Conservation (phyloP, 2,329 filamentous ascomycete species). For the Orbilia javanica region DNA sequence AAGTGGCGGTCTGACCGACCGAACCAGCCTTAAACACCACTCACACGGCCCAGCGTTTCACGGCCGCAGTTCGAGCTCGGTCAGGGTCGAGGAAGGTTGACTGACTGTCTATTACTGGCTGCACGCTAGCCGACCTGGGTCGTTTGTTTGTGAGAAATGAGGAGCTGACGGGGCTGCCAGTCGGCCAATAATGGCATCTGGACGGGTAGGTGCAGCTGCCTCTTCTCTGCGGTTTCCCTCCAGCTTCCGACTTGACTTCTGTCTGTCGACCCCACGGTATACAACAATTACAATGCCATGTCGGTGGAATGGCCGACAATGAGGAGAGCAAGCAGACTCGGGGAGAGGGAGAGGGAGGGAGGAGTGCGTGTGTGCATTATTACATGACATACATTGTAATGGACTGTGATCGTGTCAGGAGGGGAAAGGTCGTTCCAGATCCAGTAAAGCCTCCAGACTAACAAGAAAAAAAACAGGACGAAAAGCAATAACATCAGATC, state of each 20-base stretch:
- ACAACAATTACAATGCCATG: conserved; percentile 5
- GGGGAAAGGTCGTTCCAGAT: conserved; percentile 46
- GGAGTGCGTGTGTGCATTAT: neutral
- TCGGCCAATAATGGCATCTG: conserved; percentile 10
- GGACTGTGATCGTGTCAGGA: conserved; percentile 58
- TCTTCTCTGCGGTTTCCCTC: conserved; percentile 14
- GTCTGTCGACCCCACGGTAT: no score
- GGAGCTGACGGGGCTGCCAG: conserved; percentile 34
- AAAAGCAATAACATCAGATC: conserved; percentile 44
- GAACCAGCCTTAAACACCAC: conserved; percentile 58
- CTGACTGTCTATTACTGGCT: conserved; percentile 9
- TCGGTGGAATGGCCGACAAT: neutral
- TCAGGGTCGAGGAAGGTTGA: conserved; percentile 37
- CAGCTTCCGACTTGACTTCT: conserved; percentile 1
- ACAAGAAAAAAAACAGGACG: conserved; percentile 3
- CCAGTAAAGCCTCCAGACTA: conserved; percentile 38
- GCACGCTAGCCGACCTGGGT: conserved; percentile 40
- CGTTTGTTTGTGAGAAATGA: conserved; percentile 18
- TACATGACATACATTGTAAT: no score
- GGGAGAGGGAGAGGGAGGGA: neutral
- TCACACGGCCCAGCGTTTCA: conserved; percentile 56
- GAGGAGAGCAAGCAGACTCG: no score
- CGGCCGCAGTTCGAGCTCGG: conserved; percentile 39
- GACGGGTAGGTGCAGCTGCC: conserved; percentile 27
- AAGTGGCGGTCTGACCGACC: conserved; percentile 52